Evolutionary conservation across 768 basidiomycete species (phyloP).

Genomic region (Austroboletus festivus): DNA sequence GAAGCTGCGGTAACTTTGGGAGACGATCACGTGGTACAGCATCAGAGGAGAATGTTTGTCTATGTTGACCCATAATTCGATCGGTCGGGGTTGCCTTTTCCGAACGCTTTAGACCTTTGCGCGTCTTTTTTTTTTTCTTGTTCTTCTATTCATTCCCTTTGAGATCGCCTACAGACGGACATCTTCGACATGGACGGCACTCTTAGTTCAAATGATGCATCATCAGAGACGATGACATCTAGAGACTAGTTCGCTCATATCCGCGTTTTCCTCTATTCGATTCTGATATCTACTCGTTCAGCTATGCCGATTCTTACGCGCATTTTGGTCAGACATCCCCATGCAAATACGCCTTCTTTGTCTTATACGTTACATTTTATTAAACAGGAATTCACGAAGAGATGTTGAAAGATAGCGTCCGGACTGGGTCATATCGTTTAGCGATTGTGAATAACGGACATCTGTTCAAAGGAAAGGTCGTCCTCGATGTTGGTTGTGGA

Average conservation of each 20-base stretch:
- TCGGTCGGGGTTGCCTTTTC: slow-evolving; percentile 10
- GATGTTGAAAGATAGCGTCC: slow-evolving; percentile 96
- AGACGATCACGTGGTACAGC: slow-evolving; percentile 20
- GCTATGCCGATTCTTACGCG: slow-evolving; percentile 95
- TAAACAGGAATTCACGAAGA: slow-evolving; percentile 91
- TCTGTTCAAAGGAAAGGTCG: slow-evolving; percentile 94
- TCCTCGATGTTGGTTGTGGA: slow-evolving; percentile 97
- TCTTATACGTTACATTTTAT: slow-evolving; percentile 7
- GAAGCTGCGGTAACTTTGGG: slow-evolving; percentile 16
- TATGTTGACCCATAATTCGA: too few species aligned
- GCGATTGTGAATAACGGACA: slow-evolving; percentile 94
- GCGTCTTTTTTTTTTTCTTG: slow-evolving; percentile 1
- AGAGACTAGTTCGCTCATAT: slow-evolving; percentile 75
- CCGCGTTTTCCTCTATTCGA: slow-evolving; percentile 25
- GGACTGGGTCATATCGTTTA: slow-evolving; percentile 91
- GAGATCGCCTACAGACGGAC: slow-evolving; percentile 5
- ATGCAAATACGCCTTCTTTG: neutral
- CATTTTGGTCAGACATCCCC: slow-evolving; percentile 67
- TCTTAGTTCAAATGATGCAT: slow-evolving; percentile 24
- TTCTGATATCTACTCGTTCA: slow-evolving; percentile 44
- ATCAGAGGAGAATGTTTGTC: slow-evolving; percentile 7
- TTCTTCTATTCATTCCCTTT: neutral
- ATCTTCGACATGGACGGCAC: slow-evolving; percentile 27
- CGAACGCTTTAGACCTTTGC: neutral
- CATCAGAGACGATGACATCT: slow-evolving; percentile 66